A percentile compares a stretch with the other conserved stretches of the same genome.
These are phyloP conservation scores for Neofusicoccum parvum DNA, from an alignment of 2,329 filamentous ascomycete genomes.

Conservation along the genomic window DNA sequence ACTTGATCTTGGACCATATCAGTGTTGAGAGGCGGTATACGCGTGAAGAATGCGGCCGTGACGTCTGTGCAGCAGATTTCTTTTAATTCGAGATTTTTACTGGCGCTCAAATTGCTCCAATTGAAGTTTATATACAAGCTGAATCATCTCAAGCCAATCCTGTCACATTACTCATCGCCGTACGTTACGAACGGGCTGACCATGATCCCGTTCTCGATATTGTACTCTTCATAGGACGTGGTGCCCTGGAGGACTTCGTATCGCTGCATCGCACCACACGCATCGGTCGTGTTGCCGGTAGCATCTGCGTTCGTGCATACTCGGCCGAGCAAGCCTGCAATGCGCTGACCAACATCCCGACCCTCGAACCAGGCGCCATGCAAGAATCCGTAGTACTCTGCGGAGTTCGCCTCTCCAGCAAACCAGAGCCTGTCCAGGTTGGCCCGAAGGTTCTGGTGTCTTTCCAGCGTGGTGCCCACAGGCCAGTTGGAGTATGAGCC, in stretches of 20 bases:
- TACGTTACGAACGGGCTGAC: conserved; percentile 24
- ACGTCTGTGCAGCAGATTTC: too few species aligned
- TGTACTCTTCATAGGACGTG: conserved; percentile 32
- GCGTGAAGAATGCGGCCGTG: too few species aligned
- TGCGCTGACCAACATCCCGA: conserved; percentile 33
- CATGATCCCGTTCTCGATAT: conserved; percentile 34
- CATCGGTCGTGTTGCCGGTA: conserved; percentile 16
- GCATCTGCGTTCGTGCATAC: conserved; percentile 29
- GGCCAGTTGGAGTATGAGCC: conserved; percentile 73
- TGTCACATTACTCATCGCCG: background rate
- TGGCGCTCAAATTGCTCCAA: too few species aligned
- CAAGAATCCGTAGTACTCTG: conserved; percentile 66
- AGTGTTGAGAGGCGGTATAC: too few species aligned
- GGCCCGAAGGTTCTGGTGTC: conserved; percentile 69
- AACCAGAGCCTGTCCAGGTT: conserved; percentile 65
- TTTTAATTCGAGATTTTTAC: too few species aligned
- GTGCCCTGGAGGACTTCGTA: conserved; percentile 38
- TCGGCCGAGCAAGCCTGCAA: conserved; percentile 31
- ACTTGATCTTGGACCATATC: too few species aligned
- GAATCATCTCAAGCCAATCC: too few species aligned
- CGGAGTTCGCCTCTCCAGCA: conserved; percentile 65
- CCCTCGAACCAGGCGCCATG: conserved; percentile 50
- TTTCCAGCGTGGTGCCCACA: conserved; percentile 62
- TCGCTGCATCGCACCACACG: conserved; percentile 31
- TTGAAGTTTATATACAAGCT: too few species aligned